Percentiles rank a stretch among this genome's conserved stretches.
phyloP scores from a whole-genome alignment of 2,329 filamentous ascomycete genomes.

The Endoconidiophora laricicola region DNA sequence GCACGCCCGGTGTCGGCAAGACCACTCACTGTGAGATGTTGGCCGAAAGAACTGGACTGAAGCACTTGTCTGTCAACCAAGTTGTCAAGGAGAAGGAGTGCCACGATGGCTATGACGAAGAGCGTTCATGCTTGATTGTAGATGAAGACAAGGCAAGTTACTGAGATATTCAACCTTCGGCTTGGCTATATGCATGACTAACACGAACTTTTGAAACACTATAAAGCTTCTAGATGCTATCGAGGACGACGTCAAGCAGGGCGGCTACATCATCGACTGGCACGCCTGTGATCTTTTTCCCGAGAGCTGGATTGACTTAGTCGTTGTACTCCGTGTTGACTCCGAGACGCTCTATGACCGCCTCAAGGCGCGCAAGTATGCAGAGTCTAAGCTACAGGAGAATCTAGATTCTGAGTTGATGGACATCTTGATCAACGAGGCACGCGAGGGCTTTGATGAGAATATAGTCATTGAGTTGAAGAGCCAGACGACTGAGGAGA shows the following conservation, averaged over 20 bases:
- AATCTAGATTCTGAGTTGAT: constrained; percentile 97
- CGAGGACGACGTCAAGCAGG: constrained; percentile 60
- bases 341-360: constrained; percentile 73
- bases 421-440: constrained; percentile 83
- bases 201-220: not conserved
- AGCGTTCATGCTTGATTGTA: constrained; percentile 76
- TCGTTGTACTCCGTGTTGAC: constrained; percentile 75
- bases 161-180: not conserved
- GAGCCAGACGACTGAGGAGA: constrained; percentile 67
- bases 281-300: constrained; percentile 95
- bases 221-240: constrained; percentile 67
- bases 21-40: constrained; percentile 79
- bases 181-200: not conserved
- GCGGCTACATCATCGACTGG: constrained; percentile 90
- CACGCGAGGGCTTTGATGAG: constrained; percentile 68
- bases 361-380: constrained; percentile 63
- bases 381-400: constrained; percentile 77
- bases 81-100: constrained; percentile 78
- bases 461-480: constrained; percentile 77
- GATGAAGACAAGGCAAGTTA: constrained; percentile 76
- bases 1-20: constrained; percentile 91
- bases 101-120: constrained; percentile 75
- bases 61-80: constrained; percentile 77
- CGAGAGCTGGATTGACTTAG: constrained; percentile 82
- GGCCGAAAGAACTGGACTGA: constrained; percentile 57